Percentiles rank a stretch among this genome's conserved stretches.
These are phyloP conservation scores for Aurantiochytrium sp. DNA, from an alignment of 108 stramenopile species.

Conservation along the genomic window DNA sequence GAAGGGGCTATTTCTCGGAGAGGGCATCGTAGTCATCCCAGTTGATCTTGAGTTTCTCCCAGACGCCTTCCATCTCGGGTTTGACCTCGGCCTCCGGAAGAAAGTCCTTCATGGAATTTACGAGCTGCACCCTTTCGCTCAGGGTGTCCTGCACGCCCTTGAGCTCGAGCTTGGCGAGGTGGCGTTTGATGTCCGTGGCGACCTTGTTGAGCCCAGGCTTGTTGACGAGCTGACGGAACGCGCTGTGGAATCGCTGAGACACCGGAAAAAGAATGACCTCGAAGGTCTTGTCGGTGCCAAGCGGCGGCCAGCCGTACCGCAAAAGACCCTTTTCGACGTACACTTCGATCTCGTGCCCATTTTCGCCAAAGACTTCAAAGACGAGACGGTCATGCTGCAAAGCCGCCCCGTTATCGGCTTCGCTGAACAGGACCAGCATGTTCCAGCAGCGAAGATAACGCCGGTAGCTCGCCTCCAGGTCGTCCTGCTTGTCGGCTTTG, in stretches of 20 bases:
- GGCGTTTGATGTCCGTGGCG: background rate
- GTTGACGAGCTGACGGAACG: conserved; percentile 17
- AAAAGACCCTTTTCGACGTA: background rate
- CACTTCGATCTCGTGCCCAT: background rate
- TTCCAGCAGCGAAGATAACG: conserved; percentile 23
- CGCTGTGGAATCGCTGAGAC: background rate
- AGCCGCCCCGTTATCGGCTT: background rate
- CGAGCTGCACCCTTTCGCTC: background rate
- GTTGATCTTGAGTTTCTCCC: background rate
- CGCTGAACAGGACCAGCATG: background rate
- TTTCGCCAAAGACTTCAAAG: background rate
- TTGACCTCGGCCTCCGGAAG: background rate
- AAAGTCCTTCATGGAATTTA: background rate
- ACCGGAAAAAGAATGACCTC: conserved; percentile 5
- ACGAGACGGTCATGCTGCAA: background rate
- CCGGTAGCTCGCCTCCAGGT: background rate
- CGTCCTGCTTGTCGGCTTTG: background rate
- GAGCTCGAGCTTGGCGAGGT: conserved; percentile 21
- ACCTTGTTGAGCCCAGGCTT: conserved; percentile 25
- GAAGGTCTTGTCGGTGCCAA: background rate
- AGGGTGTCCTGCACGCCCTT: background rate
- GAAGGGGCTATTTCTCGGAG: background rate
- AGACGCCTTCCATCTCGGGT: background rate
- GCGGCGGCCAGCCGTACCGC: background rate
- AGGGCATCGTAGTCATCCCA: conserved; percentile 8